Percentiles rank a stretch among this genome's conserved stretches.
These are phyloP conservation scores for Saccharomycopsis malanga DNA, from an alignment of 805 yeast species.

Conservation along the genomic window DNA sequence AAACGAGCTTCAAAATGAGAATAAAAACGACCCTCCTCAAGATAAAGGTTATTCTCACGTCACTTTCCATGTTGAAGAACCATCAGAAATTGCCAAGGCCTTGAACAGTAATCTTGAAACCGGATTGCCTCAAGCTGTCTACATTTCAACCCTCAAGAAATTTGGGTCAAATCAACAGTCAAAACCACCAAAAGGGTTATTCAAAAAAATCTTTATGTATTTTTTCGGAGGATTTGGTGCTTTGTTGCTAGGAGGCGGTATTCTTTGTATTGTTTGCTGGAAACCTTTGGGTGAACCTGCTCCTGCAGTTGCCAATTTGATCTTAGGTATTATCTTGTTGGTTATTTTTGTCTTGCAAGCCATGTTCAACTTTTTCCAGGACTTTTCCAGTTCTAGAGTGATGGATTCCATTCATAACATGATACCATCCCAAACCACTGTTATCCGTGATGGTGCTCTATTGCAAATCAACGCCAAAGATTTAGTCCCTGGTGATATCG, in stretches of 20 bases:
- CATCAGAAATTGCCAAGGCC: neutral
- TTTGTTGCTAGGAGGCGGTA: conserved; percentile 35
- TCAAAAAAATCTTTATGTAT: conserved; percentile 32
- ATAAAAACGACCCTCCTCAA: conserved; percentile 17
- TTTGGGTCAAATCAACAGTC: conserved; percentile 34
- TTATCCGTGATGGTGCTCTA: conserved; percentile 32
- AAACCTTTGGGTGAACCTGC: conserved; percentile 41
- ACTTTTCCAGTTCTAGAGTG: conserved; percentile 39
- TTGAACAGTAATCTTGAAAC: neutral
- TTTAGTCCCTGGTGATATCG: conserved; percentile 41
- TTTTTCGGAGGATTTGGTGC: conserved; percentile 45
- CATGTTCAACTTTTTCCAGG: conserved; percentile 39
- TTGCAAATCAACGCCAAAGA: conserved; percentile 29
- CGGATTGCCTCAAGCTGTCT: conserved; percentile 5
- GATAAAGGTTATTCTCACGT: conserved; percentile 25
- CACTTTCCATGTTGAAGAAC: neutral
- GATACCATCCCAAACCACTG: conserved; percentile 35
- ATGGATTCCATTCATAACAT: conserved; percentile 41
- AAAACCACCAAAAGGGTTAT: conserved; percentile 32
- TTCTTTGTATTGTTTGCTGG: conserved; percentile 38
- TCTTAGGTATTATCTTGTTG: conserved; percentile 36
- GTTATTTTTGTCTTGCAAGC: conserved; percentile 38
- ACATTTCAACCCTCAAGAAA: conserved; percentile 13
- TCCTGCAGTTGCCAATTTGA: conserved; percentile 37
- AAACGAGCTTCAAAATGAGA: conserved; percentile 16